These are phyloP conservation scores for Coniochaeta ligniaria DNA, from an alignment of 2,329 filamentous ascomycete genomes.

Conservation along the genomic window DNA sequence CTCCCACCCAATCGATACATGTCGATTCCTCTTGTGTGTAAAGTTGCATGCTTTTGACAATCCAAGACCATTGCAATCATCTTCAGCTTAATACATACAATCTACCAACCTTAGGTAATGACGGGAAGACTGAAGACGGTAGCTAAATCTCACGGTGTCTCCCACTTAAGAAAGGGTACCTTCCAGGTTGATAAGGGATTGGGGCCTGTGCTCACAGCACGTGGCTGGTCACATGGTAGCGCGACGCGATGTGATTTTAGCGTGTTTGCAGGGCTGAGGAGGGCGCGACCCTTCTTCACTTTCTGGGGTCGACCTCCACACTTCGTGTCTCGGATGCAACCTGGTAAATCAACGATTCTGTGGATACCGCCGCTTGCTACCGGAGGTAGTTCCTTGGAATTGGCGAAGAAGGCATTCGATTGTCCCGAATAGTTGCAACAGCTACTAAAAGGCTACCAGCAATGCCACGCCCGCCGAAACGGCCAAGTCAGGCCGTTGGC, in stretches of 20 bases:
- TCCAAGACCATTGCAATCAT: neutral
- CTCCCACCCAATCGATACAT: neutral
- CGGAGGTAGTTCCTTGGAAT: neutral
- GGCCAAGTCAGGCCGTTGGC: slow-evolving; percentile 29
- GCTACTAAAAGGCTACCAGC: neutral
- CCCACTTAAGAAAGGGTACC: too few species aligned
- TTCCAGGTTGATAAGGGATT: neutral
- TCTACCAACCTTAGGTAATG: too few species aligned
- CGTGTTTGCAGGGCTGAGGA: neutral
- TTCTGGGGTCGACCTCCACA: neutral
- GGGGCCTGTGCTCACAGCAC: neutral
- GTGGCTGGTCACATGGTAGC: neutral
- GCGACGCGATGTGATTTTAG: neutral
- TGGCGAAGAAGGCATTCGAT: neutral
- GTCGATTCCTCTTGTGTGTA: neutral
- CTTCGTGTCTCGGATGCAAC: neutral
- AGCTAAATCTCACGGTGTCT: too few species aligned
- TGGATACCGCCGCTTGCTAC: neutral
- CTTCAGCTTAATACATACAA: too few species aligned
- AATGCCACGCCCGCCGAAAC: slow-evolving; percentile 22
- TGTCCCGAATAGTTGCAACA: neutral
- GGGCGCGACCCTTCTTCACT: neutral
- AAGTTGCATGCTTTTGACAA: neutral
- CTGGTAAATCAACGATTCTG: neutral
- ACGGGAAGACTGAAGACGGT: too few species aligned